Base-by-base conservation (phyloP, 2,329 filamentous ascomycete genomes). In the Falciphora oryzae region DNA sequence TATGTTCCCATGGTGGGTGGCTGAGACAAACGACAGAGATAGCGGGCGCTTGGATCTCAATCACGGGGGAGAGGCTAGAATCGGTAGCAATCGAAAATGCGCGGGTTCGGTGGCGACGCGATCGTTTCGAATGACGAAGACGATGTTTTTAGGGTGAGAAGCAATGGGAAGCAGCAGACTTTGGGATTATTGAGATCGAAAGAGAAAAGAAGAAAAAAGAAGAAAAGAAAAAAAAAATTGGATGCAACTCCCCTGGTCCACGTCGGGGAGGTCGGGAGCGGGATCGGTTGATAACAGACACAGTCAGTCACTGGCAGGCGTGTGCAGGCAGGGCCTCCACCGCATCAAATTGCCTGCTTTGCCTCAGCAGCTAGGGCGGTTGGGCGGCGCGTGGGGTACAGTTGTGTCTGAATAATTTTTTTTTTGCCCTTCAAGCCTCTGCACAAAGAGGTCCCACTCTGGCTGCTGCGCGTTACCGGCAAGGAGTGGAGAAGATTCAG, bases 1-100 rank as follows among this genome's bases (percentile, higher is more conserved):
- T 86, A 89, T 78, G 80, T 88, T 72, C 85, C 87, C 86, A 89
- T 89, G 53, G 31, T 66, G 62, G 18, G 44, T 53, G 44, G n/a
- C 44, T 53, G 44, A 22, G 44, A 53, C 18, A 25, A 53, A 25
- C 44, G 44, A 25, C n/a, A n/a, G 44, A 53, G 44, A 11, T 53
- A 10, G 44, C 44, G 44, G 32, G 44, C 44, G 44, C 44, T 53
- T 62, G 60, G 35, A 29, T 62, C 44, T n/a, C 32, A 62, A 38
- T 62, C 27, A 44, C 44, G 25, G 38, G 14, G n/a, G 28, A 22
- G 14, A 53, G 60, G 18, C 44, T n/a, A 25, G 44, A 53, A 44
- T 44, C 38, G 38, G 38, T 25, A n/a, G 22, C 44, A 53, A 25
- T 6, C 18, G 8, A 25, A 53, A 10, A 53, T n/a, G 44, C 22